Conservation (phyloP, 371 early-diverging fungal genomes). For the Dinochytrium kinnereticum region DNA sequence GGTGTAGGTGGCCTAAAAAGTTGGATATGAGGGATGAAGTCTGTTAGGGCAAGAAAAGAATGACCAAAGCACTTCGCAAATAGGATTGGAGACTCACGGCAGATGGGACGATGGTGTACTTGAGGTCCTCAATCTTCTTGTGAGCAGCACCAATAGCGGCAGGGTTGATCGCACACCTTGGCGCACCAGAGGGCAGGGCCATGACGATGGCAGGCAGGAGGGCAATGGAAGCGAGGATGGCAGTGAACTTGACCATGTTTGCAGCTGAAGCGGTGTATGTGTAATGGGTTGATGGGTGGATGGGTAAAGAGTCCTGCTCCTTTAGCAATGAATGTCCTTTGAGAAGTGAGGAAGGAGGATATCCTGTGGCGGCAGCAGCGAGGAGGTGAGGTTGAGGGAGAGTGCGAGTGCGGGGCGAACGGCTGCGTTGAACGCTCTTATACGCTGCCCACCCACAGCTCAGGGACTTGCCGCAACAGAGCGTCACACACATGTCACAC, state of each 20-base stretch:
- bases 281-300: background rate
- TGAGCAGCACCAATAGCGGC: slow-evolving; percentile 31
- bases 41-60: too few relatives aligned
- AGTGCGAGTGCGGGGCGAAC: too few relatives aligned
- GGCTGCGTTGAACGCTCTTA: too few relatives aligned
- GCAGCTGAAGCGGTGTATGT: background rate
- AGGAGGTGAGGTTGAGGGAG: too few relatives aligned
- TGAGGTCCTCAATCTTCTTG: slow-evolving; percentile 22
- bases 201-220: slow-evolving; percentile 7
- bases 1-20: slow-evolving; percentile 10
- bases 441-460: too few relatives aligned
- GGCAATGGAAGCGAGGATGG: slow-evolving; percentile 7
- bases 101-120: slow-evolving; percentile 19
- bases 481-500: too few relatives aligned
- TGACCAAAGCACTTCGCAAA: background rate
- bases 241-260: slow-evolving; percentile 15
- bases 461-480: too few relatives aligned
- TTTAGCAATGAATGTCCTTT: too few relatives aligned
- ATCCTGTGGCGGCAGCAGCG: too few relatives aligned
- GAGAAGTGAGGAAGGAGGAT: too few relatives aligned
- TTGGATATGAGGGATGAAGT: too few relatives aligned
- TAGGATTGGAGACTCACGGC: background rate
- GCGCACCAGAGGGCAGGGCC: slow-evolving; percentile 33
- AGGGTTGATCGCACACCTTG: slow-evolving; percentile 38
- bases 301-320: slow-evolving; percentile 12